phyloP scores from a whole-genome alignment of 805 yeast species.

The Myxozyma mucilagina region DNA sequence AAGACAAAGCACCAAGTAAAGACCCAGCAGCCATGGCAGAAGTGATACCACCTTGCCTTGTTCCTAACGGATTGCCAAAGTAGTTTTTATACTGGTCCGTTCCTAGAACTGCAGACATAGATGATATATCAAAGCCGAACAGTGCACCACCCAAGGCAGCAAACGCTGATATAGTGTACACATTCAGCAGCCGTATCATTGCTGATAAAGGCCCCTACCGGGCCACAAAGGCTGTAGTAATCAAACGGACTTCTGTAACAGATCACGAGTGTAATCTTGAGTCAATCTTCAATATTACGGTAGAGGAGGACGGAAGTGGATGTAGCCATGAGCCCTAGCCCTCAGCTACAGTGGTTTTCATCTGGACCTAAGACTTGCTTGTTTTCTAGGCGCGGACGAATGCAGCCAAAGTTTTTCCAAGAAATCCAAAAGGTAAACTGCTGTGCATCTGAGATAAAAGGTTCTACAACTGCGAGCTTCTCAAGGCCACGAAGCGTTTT shows the following conservation, averaged over 20 bases:
- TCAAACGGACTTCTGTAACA: not conserved
- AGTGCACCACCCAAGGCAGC: slow-evolving; percentile 59
- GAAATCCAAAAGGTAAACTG: too few relatives aligned
- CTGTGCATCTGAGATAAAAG: too few relatives aligned
- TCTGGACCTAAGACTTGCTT: not conserved
- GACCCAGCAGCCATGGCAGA: slow-evolving; percentile 68
- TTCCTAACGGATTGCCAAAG: slow-evolving; percentile 53
- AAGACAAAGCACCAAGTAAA: slow-evolving; percentile 55
- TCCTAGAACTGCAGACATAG: slow-evolving; percentile 60
- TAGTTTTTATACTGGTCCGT: slow-evolving; percentile 47
- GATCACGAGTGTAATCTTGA: not conserved
- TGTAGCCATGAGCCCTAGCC: not conserved
- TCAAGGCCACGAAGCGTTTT: too few relatives aligned
- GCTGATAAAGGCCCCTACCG: slow-evolving; percentile 1
- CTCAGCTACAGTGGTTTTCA: not conserved
- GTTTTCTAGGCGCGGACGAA: not conserved
- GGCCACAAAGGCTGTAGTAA: not conserved
- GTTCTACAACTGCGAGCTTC: too few relatives aligned
- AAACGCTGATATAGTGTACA: slow-evolving; percentile 50
- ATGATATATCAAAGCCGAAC: slow-evolving; percentile 68
- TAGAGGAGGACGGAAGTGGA: not conserved
- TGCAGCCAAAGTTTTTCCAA: too few relatives aligned
- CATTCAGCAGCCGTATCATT: slow-evolving; percentile 41
- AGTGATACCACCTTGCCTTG: slow-evolving; percentile 61
- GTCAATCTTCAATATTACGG: not conserved